Evolutionary conservation across 1,139 yeast genomes (phyloP).

Genomic region (Blastobotrys petasosporus): DNA sequence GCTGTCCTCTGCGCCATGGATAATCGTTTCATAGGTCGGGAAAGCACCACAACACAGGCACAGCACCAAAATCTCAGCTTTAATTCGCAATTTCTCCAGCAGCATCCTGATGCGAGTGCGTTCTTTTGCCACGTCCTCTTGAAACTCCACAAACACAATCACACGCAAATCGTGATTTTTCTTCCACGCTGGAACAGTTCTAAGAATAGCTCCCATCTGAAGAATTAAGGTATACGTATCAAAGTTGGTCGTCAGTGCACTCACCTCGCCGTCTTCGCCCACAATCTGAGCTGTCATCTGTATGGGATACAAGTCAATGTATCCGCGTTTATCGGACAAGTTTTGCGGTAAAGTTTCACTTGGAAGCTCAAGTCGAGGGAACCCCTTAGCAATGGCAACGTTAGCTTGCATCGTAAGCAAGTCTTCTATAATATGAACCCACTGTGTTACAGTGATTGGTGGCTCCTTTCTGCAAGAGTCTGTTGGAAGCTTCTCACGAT

Average conservation of each 20-base stretch:
- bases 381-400: slow-evolving; percentile 90
- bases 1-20: slow-evolving; percentile 50
- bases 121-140: slow-evolving; percentile 67
- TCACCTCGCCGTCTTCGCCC: slow-evolving; percentile 53
- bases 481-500: slow-evolving; percentile 53
- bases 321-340: slow-evolving; percentile 37
- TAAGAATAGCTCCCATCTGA: slow-evolving; percentile 85
- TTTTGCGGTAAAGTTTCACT: slow-evolving; percentile 13
- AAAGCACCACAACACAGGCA: slow-evolving; percentile 59
- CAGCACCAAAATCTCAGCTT: slow-evolving; percentile 67
- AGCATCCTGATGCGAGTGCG: slow-evolving; percentile 51
- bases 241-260: slow-evolving; percentile 77
- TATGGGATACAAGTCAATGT: slow-evolving; percentile 86
- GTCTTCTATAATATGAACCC: slow-evolving; percentile 93
- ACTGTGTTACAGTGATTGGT: slow-evolving; percentile 64
- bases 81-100: slow-evolving; percentile 71
- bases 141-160: slow-evolving; percentile 80
- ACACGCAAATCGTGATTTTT: slow-evolving; percentile 66
- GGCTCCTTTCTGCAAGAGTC: slow-evolving; percentile 70
- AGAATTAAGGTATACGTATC: slow-evolving; percentile 90
- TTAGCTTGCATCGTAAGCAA: slow-evolving; percentile 87
- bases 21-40: slow-evolving; percentile 64
- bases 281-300: slow-evolving; percentile 85
- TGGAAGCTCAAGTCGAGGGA: slow-evolving; percentile 57
- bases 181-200: slow-evolving; percentile 92